Conservation (phyloP, 2,329 filamentous ascomycete species). For the Talaromyces sp. region DNA sequence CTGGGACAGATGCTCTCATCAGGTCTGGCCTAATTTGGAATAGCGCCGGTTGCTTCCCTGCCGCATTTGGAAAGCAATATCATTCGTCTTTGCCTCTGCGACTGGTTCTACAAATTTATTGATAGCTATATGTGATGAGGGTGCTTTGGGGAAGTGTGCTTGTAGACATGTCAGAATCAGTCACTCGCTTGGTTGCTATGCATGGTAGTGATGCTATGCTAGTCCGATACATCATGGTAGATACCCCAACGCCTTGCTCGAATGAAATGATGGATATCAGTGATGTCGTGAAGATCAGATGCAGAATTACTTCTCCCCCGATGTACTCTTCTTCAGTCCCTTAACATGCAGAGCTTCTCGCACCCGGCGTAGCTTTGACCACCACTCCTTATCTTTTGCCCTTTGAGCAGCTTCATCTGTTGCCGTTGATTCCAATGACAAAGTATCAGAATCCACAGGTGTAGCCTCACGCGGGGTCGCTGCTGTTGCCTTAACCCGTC, state of each 20-base stretch:
- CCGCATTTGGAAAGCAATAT: slow-evolving; percentile 7
- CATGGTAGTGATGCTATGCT: neutral
- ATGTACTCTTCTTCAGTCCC: slow-evolving; percentile 49
- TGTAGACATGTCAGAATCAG: neutral
- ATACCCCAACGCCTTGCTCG: slow-evolving; percentile 7
- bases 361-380: slow-evolving; percentile 56
- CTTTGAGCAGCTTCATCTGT: slow-evolving; percentile 44
- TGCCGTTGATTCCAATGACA: slow-evolving; percentile 23
- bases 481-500: slow-evolving; percentile 25
- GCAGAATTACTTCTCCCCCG: slow-evolving; percentile 3
- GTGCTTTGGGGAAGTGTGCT: neutral
- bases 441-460: slow-evolving; percentile 29
- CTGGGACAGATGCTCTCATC: slow-evolving; percentile 4
- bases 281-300: neutral
- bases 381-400: slow-evolving; percentile 41
- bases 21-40: slow-evolving; percentile 1
- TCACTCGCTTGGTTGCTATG: neutral
- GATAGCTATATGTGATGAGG: neutral
- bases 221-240: neutral
- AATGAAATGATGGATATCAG: neutral
- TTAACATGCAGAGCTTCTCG: slow-evolving; percentile 69
- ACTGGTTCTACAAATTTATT: neutral
- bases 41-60: slow-evolving; percentile 17
- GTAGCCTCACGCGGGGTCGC: slow-evolving; percentile 20
- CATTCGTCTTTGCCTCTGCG: neutral